These are phyloP conservation scores for Fraxinus xanthoxyloides DNA, from an alignment of 305 asterid species.

Conservation along the genomic window DNA sequence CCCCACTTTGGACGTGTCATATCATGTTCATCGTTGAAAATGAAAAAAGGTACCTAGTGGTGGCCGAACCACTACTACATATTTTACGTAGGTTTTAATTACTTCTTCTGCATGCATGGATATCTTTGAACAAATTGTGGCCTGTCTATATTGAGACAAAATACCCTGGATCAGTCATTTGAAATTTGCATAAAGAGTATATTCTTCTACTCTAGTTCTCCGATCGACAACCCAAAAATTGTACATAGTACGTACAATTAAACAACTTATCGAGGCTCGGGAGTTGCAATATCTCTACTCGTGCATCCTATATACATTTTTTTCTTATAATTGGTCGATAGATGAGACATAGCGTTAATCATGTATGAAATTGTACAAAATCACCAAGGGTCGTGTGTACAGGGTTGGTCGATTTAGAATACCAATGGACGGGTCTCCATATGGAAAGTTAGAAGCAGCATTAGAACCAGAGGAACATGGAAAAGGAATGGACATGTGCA, in stretches of 20 bases:
- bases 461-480: constrained; percentile 92
- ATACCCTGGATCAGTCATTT: neutral
- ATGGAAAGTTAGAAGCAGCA: constrained; percentile 78
- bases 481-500: constrained; percentile 92
- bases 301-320: neutral
- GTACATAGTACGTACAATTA: neutral
- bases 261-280: neutral
- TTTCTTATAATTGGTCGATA: neutral
- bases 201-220: neutral
- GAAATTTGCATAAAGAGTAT: neutral
- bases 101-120: constrained; percentile 5
- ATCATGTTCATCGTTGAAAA: constrained; percentile 17
- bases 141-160: neutral
- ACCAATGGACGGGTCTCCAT: constrained; percentile 76
- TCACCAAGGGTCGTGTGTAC: neutral
- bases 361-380: neutral
- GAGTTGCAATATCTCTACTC: neutral
- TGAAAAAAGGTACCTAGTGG: neutral
- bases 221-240: neutral
- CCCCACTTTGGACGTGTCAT: neutral
- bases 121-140: neutral
- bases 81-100: constrained; percentile 7
- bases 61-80: neutral
- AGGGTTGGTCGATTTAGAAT: constrained; percentile 91
- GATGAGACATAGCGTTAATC: neutral